Evolutionary conservation across 306 rosid species (phyloP).

Genomic region (Castanea sativa): DNA sequence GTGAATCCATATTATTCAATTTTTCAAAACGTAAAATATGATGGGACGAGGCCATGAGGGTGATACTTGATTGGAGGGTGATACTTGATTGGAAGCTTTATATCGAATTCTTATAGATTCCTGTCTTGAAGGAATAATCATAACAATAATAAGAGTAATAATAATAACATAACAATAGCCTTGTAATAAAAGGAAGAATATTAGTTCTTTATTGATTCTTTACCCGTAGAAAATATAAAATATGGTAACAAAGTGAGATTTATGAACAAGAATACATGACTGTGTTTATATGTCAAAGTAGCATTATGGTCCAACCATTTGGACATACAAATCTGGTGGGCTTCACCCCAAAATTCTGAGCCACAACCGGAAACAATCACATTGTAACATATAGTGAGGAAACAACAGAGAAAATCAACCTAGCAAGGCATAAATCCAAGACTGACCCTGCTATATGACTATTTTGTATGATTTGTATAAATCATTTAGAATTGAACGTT

Average conservation of each 20-base stretch:
- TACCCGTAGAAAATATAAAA: neutral
- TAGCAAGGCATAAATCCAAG: neutral
- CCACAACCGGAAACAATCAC: neutral
- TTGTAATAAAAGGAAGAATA: neutral
- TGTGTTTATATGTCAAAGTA: no score
- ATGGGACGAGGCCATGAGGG: no score
- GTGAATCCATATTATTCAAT: no score
- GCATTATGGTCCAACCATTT: neutral
- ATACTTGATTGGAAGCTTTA: no score
- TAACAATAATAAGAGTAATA: neutral
- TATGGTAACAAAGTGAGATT: neutral
- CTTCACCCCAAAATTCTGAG: neutral
- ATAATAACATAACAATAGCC: neutral
- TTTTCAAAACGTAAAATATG: no score
- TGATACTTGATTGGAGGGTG: no score
- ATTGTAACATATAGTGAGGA: neutral
- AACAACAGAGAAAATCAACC: neutral
- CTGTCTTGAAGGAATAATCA: neutral
- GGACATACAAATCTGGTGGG: neutral
- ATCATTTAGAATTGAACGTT: constrained; percentile 8
- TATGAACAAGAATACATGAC: neutral
- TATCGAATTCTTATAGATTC: no score
- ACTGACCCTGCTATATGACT: no score
- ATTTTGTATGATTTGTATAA: no score
- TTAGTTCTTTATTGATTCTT: neutral